phyloP scores from a whole-genome alignment of 108 stramenopile species.

The Pseudonitzschia multiseries region DNA sequence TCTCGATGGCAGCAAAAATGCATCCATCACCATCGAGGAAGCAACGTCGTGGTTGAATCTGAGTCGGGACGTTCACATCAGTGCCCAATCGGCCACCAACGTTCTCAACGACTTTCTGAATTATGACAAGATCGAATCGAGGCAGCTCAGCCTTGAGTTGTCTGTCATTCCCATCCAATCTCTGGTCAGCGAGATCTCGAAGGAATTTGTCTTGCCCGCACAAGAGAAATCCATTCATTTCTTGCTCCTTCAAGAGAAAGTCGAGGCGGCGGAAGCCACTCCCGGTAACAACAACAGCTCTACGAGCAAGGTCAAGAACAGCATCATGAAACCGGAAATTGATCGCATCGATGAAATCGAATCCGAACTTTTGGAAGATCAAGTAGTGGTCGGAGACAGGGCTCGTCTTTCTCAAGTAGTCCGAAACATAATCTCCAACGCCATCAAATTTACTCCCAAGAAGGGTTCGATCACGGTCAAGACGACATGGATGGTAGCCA shows the following conservation, averaged over 20 bases:
- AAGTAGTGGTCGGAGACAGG: conserved; percentile 23
- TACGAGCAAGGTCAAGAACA: not conserved
- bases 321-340: not conserved
- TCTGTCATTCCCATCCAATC: conserved; percentile 18
- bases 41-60: conserved; percentile 15
- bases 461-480: conserved; percentile 22
- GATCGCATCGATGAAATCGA: not conserved
- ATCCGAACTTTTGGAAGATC: conserved; percentile 2
- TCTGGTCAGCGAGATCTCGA: conserved; percentile 17
- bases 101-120: conserved; percentile 36
- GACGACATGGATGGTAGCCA: not conserved
- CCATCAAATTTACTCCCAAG: conserved; percentile 27
- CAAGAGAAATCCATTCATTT: conserved; percentile 22
- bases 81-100: conserved; percentile 35
- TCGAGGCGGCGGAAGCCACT: conserved; percentile 23
- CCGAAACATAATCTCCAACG: conserved; percentile 32
- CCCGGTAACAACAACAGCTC: not conserved
- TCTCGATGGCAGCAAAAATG: not conserved
- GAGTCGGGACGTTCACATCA: conserved; percentile 12
- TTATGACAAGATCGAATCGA: conserved; percentile 40
- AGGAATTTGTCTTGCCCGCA: conserved; percentile 32
- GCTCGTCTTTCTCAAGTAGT: conserved; percentile 26
- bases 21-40: conserved; percentile 12
- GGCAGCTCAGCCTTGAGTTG: conserved; percentile 25
- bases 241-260: conserved; percentile 23